These are phyloP conservation scores for Prorocentrum cordatum DNA, from an alignment of 169 alveolate genomes.

Conservation along the genomic window DNA sequence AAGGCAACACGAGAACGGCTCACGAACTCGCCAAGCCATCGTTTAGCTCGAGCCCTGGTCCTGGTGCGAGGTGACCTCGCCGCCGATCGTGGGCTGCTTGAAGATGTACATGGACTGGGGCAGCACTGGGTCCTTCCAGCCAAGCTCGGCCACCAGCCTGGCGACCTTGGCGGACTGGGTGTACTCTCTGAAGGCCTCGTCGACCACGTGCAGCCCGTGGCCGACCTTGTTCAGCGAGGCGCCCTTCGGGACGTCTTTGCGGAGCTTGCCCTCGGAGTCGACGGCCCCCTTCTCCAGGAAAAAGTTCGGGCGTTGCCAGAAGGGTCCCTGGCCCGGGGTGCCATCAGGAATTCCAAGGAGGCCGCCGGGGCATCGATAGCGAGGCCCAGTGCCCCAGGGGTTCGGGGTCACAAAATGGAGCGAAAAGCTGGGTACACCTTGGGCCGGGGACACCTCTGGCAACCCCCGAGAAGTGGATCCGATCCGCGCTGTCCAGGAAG, in stretches of 20 bases:
- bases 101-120: conserved; percentile 73
- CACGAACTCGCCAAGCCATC: background rate
- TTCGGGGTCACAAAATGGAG: too few species aligned
- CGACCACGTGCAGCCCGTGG: conserved; percentile 65
- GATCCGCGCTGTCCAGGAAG: conserved; percentile 64
- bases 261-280: conserved; percentile 17
- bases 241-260: background rate
- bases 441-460: too few species aligned
- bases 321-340: too few species aligned
- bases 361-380: too few species aligned
- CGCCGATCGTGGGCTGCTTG: conserved; percentile 70
- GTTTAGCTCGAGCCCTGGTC: too few species aligned
- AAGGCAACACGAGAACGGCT: too few species aligned
- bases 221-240: conserved; percentile 64
- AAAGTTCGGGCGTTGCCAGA: too few species aligned
- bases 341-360: too few species aligned
- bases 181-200: conserved; percentile 60
- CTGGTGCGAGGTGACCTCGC: conserved; percentile 72
- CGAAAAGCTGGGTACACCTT: too few species aligned
- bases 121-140: conserved; percentile 64
- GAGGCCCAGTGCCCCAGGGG: too few species aligned
- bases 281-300: conserved; percentile 38
- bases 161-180: conserved; percentile 40
- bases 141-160: conserved; percentile 65
- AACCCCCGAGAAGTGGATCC: conserved; percentile 50